phyloP scores from a whole-genome alignment of 164 flowering plant species.

The Umbellularia californica region DNA sequence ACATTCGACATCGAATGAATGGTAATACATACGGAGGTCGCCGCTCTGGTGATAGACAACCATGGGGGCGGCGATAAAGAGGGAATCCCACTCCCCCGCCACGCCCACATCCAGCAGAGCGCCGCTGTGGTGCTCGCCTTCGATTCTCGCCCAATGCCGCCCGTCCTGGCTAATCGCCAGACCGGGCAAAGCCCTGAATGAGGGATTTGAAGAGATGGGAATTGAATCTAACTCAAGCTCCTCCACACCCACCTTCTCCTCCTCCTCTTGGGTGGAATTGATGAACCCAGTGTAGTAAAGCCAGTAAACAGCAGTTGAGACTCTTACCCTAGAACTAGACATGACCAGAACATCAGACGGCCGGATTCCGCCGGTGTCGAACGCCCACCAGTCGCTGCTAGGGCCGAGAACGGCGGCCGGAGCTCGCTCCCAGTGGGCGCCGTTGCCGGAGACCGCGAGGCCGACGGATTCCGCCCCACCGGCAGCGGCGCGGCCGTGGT shows the following conservation, averaged over 20 bases:
- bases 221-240: neutral
- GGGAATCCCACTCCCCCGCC: conserved; percentile 65
- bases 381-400: conserved; percentile 85
- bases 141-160: conserved; percentile 85
- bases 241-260: conserved; percentile 26
- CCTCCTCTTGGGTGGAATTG: conserved; percentile 7
- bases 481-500: conserved; percentile 45
- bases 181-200: conserved; percentile 59
- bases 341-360: conserved; percentile 72
- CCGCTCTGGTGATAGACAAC: conserved; percentile 58
- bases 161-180: conserved; percentile 85
- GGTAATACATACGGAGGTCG: conserved; percentile 86
- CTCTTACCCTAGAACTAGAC: conserved; percentile 62
- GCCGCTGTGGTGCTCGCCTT: conserved; percentile 87
- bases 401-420: conserved; percentile 53
- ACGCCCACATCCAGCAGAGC: conserved; percentile 68
- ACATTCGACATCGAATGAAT: conserved; percentile 52
- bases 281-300: conserved; percentile 75
- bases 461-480: conserved; percentile 46
- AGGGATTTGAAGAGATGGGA: neutral
- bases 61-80: conserved; percentile 47
- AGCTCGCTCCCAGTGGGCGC: conserved; percentile 81
- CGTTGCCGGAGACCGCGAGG: conserved; percentile 78
- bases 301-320: conserved; percentile 72
- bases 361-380: conserved; percentile 60